Evolutionary conservation across 1,284 basidiomycete species (phyloP), one percentile per base, ranked within the genome.

Genomic region (Ustilago trichophora): DNA sequence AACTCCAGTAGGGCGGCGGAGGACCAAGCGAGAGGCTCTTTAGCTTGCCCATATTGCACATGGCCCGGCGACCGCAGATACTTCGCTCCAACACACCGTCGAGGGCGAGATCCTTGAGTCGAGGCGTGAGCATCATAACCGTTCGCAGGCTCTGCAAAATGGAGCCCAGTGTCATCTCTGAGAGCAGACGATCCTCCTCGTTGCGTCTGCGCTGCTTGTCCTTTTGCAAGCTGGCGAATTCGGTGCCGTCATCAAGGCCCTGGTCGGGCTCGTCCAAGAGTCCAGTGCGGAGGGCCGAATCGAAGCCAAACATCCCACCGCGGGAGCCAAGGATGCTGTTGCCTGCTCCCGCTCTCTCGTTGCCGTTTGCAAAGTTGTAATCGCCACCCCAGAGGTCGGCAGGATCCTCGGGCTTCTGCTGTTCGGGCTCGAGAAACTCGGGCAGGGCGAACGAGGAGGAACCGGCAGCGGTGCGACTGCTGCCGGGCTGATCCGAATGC

Each of bases 1-100:
- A 71, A 29, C 69, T 69, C 72, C 72, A 73, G 42, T 68, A 72
- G 6, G 67, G 72, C 6, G 72, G 72, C 4, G 69, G 72, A 32
- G 72, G 72, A 9, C 72, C 72, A 11, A 73, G 58, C 7, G 72
- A 72, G 5, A 73, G 64, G 16, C 60, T 63, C 29, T 64, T 63
- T 45, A 73, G 57, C 51, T 73, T 71, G 40, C 58, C 56, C 56
- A 73, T 60, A 38, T 49, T 65, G 53, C 53, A 57, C 64, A 64
- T 65, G 18, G 63, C 56, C 29, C 68, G 52, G 22, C 62, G 53
- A 19, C 70, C 72, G 25, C 63, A 59, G 33, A 73, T 55, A 32
- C 60, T 54, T 25, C 67, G 54, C 31, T 73, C 72, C 42, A 73
- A 22, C 1, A 71, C 66, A 40, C 68, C 69, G 33, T 72, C 67